Evolutionary conservation across 495 filamentous ascomycete species (phyloP), one percentile per base, ranked within the genome.

Genomic region (Friedmanniomyces endolithicus): DNA sequence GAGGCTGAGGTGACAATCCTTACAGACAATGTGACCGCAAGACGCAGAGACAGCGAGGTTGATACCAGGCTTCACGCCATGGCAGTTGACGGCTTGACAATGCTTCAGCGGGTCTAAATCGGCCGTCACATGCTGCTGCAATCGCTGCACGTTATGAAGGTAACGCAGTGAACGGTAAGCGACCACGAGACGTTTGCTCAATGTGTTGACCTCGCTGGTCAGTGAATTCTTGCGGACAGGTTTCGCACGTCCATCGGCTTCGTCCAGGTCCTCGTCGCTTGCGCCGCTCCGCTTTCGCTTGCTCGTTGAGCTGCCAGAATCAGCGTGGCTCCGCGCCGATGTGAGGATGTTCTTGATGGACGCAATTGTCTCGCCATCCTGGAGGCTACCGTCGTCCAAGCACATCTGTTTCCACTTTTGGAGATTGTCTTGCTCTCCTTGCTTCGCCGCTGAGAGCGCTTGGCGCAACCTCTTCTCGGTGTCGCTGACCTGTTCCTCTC

Each of bases 1-100:
- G 16, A 58, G 57, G 7, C 47, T 12, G 12, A 23, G 23, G 6
- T 63, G 53, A 37, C 77, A 80, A 6, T 31, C 34, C 31, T 64
- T 44, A 57, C 77, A 81, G 19, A 77, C 64, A 11, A 66, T 47
- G 46, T 81, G 79, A 1, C 79, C 79, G 55, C 79, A 82, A 17
- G 63, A 67, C 2, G 71, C 65, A 19, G 79, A 59, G 19, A 79
- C 53, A 27, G 41, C 60, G 8, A 53, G 37, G 23, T 52, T 40
- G n/a, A 7, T 23, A 0, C 37, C 16, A n/a, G n/a, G 19, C 33
- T 16, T 27, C 6, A 29, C 2, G 12, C 25, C n/a, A 8, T 43
- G 2, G 24, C 47, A 52, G 6, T 37, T 35, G 23, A 27, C 12
- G 19, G 25, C 16, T 12, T 52, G 49, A 20, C 33, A 52, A n/a